Conservation (phyloP, 2,329 filamentous ascomycete species). For the Hortaea sp. region DNA sequence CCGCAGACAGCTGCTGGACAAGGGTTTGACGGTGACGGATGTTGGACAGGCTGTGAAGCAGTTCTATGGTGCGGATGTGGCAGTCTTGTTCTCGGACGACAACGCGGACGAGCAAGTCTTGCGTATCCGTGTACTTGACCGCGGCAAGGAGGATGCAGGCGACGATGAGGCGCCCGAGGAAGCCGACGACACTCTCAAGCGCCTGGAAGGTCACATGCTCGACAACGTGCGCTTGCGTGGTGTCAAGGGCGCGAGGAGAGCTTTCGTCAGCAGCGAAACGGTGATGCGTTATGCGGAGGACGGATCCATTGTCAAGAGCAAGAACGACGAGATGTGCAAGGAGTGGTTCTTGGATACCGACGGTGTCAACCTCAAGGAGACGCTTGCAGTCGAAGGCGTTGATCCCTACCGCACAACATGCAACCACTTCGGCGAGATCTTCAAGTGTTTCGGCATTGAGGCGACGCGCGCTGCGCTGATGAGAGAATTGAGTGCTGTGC, state of each 20-base stretch:
- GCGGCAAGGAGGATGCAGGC: constrained; percentile 36
- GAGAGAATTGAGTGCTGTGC: constrained; percentile 78
- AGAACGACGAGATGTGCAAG: constrained; percentile 63
- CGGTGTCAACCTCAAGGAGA: constrained; percentile 75
- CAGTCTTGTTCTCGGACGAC: constrained; percentile 94
- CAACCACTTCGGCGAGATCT: constrained; percentile 91
- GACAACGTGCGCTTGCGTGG: constrained; percentile 86
- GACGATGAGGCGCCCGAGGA: constrained; percentile 61
- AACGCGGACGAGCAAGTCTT: constrained; percentile 94
- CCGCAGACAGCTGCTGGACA: constrained; percentile 89
- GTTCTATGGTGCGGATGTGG: constrained; percentile 73
- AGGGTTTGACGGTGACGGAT: constrained; percentile 81
- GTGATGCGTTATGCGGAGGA: constrained; percentile 57
- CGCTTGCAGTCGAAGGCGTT: constrained; percentile 78
- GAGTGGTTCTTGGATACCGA: constrained; percentile 96
- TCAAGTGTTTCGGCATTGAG: constrained; percentile 93
- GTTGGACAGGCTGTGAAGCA: constrained; percentile 85
- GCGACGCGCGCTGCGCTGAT: constrained; percentile 80
- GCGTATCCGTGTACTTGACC: constrained; percentile 55
- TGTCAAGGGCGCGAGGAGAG: constrained; percentile 77
- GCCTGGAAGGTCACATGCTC: constrained; percentile 81
- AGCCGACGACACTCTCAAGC: constrained; percentile 87
- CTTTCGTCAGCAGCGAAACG: constrained; percentile 79
- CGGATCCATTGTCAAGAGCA: constrained; percentile 64
- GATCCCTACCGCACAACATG: constrained; percentile 79